phyloP scores from a whole-genome alignment of 2,329 filamentous ascomycete species.

The Aspergillus awamori region DNA sequence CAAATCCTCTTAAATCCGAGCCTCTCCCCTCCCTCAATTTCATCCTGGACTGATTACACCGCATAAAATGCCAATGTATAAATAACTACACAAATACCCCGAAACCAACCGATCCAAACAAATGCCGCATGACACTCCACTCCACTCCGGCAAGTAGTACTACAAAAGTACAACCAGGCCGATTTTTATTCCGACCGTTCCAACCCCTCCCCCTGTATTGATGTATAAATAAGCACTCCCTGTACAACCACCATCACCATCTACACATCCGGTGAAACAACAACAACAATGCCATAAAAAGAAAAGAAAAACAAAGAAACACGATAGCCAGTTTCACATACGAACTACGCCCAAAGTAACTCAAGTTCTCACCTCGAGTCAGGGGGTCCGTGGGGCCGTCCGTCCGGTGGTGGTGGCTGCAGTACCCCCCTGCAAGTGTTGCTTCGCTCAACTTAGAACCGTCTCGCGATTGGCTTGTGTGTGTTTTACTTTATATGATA shows the following conservation, averaged over 20 bases:
- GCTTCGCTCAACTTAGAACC: not conserved
- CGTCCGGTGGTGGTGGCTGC: not conserved
- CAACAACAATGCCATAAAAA: not conserved
- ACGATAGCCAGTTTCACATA: not conserved
- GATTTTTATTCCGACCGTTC: not conserved
- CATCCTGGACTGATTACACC: not conserved
- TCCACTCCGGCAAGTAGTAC: not conserved
- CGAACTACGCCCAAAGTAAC: not conserved
- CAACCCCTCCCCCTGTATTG: not conserved
- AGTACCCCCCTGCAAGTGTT: not conserved
- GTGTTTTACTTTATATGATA: no score
- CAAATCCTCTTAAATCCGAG: not conserved
- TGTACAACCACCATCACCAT: not conserved
- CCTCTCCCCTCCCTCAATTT: no score
- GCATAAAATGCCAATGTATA: not conserved
- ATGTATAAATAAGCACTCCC: not conserved
- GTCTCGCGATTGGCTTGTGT: not conserved
- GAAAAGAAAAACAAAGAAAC: not conserved
- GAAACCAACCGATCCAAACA: not conserved
- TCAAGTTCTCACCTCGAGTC: not conserved
- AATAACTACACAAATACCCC: not conserved
- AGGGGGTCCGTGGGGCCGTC: not conserved
- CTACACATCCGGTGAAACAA: not conserved
- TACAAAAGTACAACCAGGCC: not conserved
- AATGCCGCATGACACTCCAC: conserved; percentile 3